Percentiles rank a stretch among this genome's conserved stretches.
phyloP scores from a whole-genome alignment of 2,329 filamentous ascomycete species.

The Aspergillus sergii region DNA sequence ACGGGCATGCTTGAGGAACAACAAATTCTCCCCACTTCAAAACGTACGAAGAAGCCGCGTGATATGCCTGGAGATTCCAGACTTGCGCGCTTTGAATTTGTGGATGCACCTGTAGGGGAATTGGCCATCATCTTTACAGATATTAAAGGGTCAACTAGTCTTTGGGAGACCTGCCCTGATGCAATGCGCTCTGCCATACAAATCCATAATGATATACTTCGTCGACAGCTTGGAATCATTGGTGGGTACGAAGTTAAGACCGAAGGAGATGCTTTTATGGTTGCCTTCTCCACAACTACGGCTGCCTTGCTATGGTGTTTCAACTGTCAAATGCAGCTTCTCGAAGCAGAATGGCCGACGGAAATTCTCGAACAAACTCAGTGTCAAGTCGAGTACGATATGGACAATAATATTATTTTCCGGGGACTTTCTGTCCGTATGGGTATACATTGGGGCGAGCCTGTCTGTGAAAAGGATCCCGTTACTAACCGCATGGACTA shows the following conservation, averaged over 20 bases:
- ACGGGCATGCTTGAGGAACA: constrained; percentile 69
- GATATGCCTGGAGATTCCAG: constrained; percentile 76
- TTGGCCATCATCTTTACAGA: constrained; percentile 96
- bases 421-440: constrained; percentile 92
- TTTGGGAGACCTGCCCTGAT: constrained; percentile 94
- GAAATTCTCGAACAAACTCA: constrained; percentile 87
- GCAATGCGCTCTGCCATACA: constrained; percentile 97
- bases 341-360: constrained; percentile 89
- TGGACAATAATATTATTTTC: constrained; percentile 87
- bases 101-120: constrained; percentile 86
- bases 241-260: constrained; percentile 99
- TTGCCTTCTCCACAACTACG: constrained; percentile 94
- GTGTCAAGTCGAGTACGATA: constrained; percentile 79
- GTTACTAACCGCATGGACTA: constrained; percentile 99
- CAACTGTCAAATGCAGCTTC: constrained; percentile 82
- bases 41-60: constrained; percentile 63
- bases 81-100: constrained; percentile 84
- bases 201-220: constrained; percentile 96
- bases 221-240: constrained; percentile 86
- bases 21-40: constrained; percentile 62
- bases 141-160: constrained; percentile 94
- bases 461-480: constrained; percentile 92
- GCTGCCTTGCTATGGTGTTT: constrained; percentile 96
- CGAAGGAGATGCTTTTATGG: constrained; percentile 99
- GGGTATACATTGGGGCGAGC: constrained; percentile 94